Conservation (phyloP, 208 protist species). For the Trypanosoma scelopori region DNA sequence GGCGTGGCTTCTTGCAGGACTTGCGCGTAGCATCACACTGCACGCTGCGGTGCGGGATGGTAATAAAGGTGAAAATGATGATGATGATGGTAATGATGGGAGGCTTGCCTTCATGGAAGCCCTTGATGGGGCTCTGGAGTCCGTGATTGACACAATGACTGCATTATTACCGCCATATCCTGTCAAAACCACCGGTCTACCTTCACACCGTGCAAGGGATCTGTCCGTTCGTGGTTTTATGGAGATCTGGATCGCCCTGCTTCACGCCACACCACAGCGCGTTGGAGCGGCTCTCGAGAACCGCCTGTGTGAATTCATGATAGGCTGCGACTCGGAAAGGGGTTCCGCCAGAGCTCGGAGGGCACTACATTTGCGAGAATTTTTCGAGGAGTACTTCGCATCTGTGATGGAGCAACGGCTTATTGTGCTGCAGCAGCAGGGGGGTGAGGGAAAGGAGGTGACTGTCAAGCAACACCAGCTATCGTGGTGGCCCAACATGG, state of each 20-base stretch:
- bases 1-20: slow-evolving; percentile 19
- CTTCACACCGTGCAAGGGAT: neutral
- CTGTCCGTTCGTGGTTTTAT: slow-evolving; percentile 13
- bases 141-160: neutral
- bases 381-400: slow-evolving; percentile 5
- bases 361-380: neutral
- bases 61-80: too few relatives aligned
- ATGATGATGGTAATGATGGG: neutral
- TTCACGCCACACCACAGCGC: neutral
- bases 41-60: neutral
- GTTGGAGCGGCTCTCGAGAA: neutral
- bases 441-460: neutral
- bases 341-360: neutral
- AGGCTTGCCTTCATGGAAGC: neutral
- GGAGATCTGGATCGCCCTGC: slow-evolving; percentile 5
- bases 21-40: slow-evolving; percentile 6
- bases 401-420: slow-evolving; percentile 6
- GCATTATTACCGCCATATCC: neutral
- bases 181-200: neutral
- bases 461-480: neutral
- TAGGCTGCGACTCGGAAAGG: neutral
- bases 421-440: neutral
- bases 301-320: neutral
- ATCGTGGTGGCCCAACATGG: slow-evolving; percentile 5
- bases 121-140: slow-evolving; percentile 1